A percentile compares a stretch with the other conserved stretches of the same genome.
Evolutionary conservation across 192 early-diverging fungal genomes (phyloP).

Genomic region (Oehlia diaphana): DNA sequence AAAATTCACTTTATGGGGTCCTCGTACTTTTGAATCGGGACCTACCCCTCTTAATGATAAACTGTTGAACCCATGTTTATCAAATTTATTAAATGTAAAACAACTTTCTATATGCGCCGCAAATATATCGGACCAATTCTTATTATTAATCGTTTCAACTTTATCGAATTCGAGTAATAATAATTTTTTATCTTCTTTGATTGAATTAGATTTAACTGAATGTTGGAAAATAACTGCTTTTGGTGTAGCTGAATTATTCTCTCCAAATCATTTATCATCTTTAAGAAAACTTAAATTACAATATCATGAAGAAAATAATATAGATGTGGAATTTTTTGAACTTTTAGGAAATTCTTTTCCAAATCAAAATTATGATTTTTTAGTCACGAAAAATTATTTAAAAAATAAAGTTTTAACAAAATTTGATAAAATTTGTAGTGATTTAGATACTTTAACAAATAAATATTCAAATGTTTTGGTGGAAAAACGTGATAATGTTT

Average conservation of each 20-base stretch:
- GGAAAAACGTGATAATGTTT: neutral
- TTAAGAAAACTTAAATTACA: neutral
- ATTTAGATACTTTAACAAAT: neutral
- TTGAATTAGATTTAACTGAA: conserved; percentile 11
- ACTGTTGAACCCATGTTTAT: neutral
- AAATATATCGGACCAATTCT: neutral
- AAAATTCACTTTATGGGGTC: neutral
- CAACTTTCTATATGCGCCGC: neutral
- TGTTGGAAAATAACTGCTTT: conserved; percentile 3
- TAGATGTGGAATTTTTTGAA: conserved; percentile 12
- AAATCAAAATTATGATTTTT: neutral
- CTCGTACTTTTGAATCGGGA: neutral
- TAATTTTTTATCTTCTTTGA: neutral
- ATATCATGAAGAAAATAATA: neutral
- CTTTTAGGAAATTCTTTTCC: neutral
- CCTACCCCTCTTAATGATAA: neutral
- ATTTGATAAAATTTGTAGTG: neutral
- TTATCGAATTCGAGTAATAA: neutral
- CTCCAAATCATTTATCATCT: neutral
- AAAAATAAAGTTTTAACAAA: neutral
- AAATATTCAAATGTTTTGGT: neutral
- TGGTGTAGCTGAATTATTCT: conserved; percentile 21
- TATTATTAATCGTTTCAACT: neutral
- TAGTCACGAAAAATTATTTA: neutral
- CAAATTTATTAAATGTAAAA: neutral